Conservation (phyloP, 176 grass and related monocot species). For the Luzula sylvatica region DNA sequence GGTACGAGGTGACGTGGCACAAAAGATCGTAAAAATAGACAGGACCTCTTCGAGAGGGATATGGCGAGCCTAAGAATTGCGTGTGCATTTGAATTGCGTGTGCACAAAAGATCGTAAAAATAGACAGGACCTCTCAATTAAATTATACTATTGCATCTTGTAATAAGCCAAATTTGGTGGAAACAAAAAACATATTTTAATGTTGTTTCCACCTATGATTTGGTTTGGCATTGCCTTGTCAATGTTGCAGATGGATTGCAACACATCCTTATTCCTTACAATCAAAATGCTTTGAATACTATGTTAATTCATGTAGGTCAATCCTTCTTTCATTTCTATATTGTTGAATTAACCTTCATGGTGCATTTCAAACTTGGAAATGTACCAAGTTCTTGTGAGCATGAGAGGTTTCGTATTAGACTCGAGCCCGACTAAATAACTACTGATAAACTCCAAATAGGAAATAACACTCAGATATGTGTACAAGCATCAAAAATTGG, state of each 20-base stretch:
- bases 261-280: not conserved
- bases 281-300: too few species aligned
- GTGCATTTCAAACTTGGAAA: too few species aligned
- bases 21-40: conserved; percentile 50
- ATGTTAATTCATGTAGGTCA: too few species aligned
- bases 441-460: too few species aligned
- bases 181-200: conserved; percentile 18
- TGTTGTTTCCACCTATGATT: conserved; percentile 23
- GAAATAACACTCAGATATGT: too few species aligned
- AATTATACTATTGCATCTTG: not conserved
- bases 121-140: conserved; percentile 19
- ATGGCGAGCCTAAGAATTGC: conserved; percentile 27
- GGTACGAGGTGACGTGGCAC: conserved; percentile 7
- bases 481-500: too few species aligned
- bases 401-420: too few species aligned
- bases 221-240: not conserved
- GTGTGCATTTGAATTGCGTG: not conserved
- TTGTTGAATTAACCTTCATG: too few species aligned
- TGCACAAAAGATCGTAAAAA: conserved; percentile 49
- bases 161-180: not conserved
- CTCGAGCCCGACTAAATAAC: too few species aligned
- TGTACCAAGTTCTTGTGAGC: too few species aligned
- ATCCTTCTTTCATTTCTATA: too few species aligned
- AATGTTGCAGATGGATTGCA: conserved; percentile 2
- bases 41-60: conserved; percentile 41